Base-by-base conservation (phyloP, 2,329 filamentous ascomycete genomes). In the Talaromyces sp. region DNA sequence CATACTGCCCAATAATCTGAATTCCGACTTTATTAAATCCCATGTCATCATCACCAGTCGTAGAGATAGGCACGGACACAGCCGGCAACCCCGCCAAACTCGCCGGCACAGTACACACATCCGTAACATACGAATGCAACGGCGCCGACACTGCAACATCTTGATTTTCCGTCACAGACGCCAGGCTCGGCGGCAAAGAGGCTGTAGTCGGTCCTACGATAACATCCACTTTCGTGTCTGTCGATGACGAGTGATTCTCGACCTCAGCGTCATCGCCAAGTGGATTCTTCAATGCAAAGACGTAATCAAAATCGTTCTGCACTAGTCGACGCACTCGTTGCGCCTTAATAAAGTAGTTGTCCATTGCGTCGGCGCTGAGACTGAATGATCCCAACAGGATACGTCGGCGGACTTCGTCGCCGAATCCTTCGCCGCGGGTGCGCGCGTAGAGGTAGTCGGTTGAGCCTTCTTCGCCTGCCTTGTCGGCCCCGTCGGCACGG, bases 301-400 rank as follows among this genome's bases (percentile, higher is more conserved):
- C 88, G 1, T 84, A 80, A 77, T 98, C 88, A 75, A 99, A 99
- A 73, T 99, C 95, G 39, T 83, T 81, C 74, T 95, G 90, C 2
- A 99, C 91, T 19, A 96, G 82, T 63, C 92, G 85, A 1, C 95
- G 89, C 45, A 97, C 87, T 69, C 89, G 90, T 79, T 99, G 95
- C 54, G 95, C 95, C 75, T 97, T 90, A 68, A 97, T 86, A 73
- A 99, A 99, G 78, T 98, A 97, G 75, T 98, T 99, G 76, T 97
- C 90, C 73, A 96, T 95, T 10, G 93, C 93, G 67, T 90, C 87
- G 0, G 94, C 93, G 77, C 92, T 96, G 61, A 99, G 84, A 47
- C 89, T 93, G 75, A 97, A 98, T 0, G 93, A 89, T 17, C 95
- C 95, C 0, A 99, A 85, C 9, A 99, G 79, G 66, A 99, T 96